phyloP scores from a whole-genome alignment of 2,329 filamentous ascomycete species.

The Scedosporium dehoogii region DNA sequence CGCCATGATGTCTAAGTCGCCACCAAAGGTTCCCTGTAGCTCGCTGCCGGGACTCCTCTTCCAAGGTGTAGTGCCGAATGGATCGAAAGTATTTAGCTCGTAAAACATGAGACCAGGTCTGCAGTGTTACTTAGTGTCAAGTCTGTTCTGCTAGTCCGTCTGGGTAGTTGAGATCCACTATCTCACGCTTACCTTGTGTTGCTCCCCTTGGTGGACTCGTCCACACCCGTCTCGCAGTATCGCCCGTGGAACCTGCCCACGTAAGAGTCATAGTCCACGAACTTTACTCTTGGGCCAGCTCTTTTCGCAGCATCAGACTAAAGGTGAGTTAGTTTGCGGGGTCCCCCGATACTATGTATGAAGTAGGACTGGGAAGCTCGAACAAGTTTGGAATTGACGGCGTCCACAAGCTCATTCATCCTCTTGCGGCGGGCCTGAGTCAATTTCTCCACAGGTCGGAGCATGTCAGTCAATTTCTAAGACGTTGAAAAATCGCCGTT shows the following conservation, averaged over 20 bases:
- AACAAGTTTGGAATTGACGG: not conserved
- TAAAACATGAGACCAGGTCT: slow-evolving; percentile 12
- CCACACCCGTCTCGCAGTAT: not conserved
- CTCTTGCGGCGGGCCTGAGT: not conserved
- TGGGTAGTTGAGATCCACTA: too few relatives aligned
- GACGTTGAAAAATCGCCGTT: not conserved
- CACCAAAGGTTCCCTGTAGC: slow-evolving; percentile 8
- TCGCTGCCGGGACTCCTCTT: slow-evolving; percentile 8
- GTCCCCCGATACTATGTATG: not conserved
- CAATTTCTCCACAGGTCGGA: not conserved
- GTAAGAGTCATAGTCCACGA: slow-evolving; percentile 2
- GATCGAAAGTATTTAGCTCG: slow-evolving; percentile 11
- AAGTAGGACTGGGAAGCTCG: not conserved
- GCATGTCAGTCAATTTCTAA: not conserved
- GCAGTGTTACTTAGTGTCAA: too few relatives aligned
- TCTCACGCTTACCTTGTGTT: not conserved
- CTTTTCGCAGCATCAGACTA: not conserved
- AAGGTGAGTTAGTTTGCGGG: not conserved
- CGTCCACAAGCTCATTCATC: not conserved
- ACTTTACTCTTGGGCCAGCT: not conserved
- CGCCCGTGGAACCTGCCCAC: not conserved
- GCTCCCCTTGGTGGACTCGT: not conserved
- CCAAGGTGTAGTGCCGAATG: slow-evolving; percentile 11
- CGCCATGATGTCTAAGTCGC: slow-evolving; percentile 4
- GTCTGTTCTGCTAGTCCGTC: too few relatives aligned